Percentiles rank a stretch among this genome's conserved stretches.
phyloP scores from a whole-genome alignment of 768 basidiomycete genomes.

The Rhodotorula babjevae region DNA sequence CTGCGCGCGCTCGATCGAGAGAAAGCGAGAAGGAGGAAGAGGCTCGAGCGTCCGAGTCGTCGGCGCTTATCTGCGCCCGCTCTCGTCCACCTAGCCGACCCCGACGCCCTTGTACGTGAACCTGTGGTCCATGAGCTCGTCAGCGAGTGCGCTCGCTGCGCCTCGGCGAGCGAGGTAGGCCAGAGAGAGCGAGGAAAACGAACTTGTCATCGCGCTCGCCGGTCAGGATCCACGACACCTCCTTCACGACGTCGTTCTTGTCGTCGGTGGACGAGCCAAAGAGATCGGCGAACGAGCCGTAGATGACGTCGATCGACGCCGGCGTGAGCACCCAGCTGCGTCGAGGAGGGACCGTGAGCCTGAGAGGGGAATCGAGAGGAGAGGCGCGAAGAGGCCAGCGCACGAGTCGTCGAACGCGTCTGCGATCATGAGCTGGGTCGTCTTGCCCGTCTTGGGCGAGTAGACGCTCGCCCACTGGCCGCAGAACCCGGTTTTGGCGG shows the following conservation, averaged over 20 bases:
- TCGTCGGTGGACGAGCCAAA: constrained; percentile 8
- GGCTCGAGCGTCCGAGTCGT: too few species aligned
- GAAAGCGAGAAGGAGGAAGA: too few species aligned
- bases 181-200: too few species aligned
- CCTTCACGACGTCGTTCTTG: constrained; percentile 32
- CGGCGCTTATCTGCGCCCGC: too few species aligned
- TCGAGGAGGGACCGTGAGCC: too few species aligned
- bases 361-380: neutral
- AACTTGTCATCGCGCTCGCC: constrained; percentile 28
- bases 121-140: neutral
- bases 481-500: constrained; percentile 36
- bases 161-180: too few species aligned
- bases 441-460: constrained; percentile 25
- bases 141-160: too few species aligned
- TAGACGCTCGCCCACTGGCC: constrained; percentile 36
- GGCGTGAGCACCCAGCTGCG: too few species aligned
- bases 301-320: too few species aligned
- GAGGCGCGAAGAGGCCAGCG: neutral
- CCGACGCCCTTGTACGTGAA: constrained; percentile 11
- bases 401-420: constrained; percentile 38
- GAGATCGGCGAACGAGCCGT: neutral
- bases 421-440: constrained; percentile 18
- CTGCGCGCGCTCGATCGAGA: too few species aligned
- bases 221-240: constrained; percentile 35
- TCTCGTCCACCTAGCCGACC: neutral